Evolutionary conservation across 306 rosid genomes (phyloP).

Genomic region (Prunus mongolica): DNA sequence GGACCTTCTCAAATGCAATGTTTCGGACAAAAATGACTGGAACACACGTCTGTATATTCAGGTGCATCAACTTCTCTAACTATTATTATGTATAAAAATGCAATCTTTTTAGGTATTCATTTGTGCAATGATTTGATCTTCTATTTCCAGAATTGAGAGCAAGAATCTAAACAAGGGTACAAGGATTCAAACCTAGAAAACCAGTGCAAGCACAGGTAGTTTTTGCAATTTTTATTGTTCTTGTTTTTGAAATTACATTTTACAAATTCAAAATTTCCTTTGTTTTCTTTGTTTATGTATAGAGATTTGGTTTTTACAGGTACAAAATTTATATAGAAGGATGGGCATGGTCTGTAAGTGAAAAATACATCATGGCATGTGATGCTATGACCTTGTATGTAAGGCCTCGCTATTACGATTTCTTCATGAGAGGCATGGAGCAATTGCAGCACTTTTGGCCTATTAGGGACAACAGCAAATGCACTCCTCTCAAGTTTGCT

Average conservation of each 20-base stretch:
- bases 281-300: not conserved
- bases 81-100: not conserved
- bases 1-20: slow-evolving; percentile 77
- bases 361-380: slow-evolving; percentile 72
- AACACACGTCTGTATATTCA: slow-evolving; percentile 56
- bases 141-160: slow-evolving; percentile 53
- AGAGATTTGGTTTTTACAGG: slow-evolving; percentile 19
- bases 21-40: slow-evolving; percentile 52
- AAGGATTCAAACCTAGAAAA: slow-evolving; percentile 57
- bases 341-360: slow-evolving; percentile 78
- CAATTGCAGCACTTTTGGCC: slow-evolving; percentile 84
- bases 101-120: not conserved
- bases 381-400: slow-evolving; percentile 52
- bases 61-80: slow-evolving; percentile 23
- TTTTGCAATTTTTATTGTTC: not conserved
- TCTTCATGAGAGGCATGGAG: slow-evolving; percentile 57
- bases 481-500: slow-evolving; percentile 66
- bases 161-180: slow-evolving; percentile 68
- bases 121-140: not conserved
- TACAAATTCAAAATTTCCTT: not conserved
- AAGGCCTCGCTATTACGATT: slow-evolving; percentile 55
- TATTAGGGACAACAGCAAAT: slow-evolving; percentile 44
- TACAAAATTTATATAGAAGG: slow-evolving; percentile 81
- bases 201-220: slow-evolving; percentile 74
- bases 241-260: not conserved